These are phyloP conservation scores for Daldinia vernicosa DNA, from an alignment of 495 filamentous ascomycete genomes.

Conservation along the genomic window DNA sequence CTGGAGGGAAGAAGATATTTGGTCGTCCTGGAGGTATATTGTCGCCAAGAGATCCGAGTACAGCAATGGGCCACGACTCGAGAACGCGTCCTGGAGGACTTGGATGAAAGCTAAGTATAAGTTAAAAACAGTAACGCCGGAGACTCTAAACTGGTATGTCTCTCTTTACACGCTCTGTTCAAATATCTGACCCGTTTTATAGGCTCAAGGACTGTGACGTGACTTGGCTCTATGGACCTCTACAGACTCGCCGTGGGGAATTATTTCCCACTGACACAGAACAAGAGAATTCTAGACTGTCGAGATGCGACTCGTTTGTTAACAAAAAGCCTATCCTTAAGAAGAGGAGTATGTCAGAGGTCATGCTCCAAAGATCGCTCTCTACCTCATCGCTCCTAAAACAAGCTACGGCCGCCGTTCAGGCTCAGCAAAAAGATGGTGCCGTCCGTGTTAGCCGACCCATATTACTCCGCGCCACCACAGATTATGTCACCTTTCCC, in stretches of 20 bases:
- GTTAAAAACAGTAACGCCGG: slow-evolving; percentile 84
- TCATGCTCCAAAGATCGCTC: slow-evolving; percentile 90
- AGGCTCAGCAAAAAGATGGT: slow-evolving; percentile 80
- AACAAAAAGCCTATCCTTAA: slow-evolving; percentile 93
- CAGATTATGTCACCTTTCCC: slow-evolving; percentile 70
- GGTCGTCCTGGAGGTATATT: slow-evolving; percentile 96
- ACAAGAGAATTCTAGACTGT: slow-evolving; percentile 63
- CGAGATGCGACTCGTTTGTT: slow-evolving; percentile 82
- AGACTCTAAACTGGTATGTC: slow-evolving; percentile 87
- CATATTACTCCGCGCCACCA: slow-evolving; percentile 64
- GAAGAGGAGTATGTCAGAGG: slow-evolving; percentile 93
- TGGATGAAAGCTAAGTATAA: slow-evolving; percentile 92
- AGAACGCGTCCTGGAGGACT: slow-evolving; percentile 98
- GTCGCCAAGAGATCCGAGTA: slow-evolving; percentile 79
- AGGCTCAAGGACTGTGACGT: slow-evolving; percentile 98
- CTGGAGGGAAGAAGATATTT: slow-evolving; percentile 97
- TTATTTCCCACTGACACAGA: slow-evolving; percentile 61
- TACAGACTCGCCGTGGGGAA: slow-evolving; percentile 71
- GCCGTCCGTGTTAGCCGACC: slow-evolving; percentile 51
- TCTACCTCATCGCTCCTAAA: slow-evolving; percentile 91
- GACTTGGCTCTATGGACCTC: slow-evolving; percentile 95
- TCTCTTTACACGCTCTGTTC: neutral
- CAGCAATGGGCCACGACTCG: slow-evolving; percentile 80
- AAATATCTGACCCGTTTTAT: slow-evolving; percentile 35
- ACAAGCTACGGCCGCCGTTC: slow-evolving; percentile 90